Conservation (phyloP, 2,329 filamentous ascomycete genomes). For the Exophiala sp. region DNA sequence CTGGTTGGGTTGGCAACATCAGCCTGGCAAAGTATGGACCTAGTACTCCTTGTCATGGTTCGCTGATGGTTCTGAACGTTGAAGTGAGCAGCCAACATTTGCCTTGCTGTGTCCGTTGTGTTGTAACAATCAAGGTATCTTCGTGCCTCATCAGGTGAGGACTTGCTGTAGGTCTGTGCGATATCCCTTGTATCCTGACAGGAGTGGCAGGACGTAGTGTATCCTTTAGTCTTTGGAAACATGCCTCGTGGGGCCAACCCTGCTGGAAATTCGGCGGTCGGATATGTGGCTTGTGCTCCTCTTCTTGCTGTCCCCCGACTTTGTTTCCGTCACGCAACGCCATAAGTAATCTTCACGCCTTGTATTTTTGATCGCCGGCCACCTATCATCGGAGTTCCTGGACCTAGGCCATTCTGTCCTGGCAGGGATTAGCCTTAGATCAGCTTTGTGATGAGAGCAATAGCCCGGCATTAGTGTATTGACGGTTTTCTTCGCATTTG, state of each 20-base stretch:
- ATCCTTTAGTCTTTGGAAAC: not conserved
- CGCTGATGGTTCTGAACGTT: no score
- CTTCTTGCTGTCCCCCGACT: not conserved
- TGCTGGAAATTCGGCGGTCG: no score
- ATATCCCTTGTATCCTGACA: not conserved
- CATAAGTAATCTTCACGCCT: not conserved
- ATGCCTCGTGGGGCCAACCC: not conserved
- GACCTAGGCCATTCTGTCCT: not conserved
- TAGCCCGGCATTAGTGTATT: constrained; percentile 14
- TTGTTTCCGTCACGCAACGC: not conserved
- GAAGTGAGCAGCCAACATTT: no score
- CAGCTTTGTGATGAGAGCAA: constrained; percentile 2
- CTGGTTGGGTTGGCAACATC: no score
- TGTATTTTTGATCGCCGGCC: no score
- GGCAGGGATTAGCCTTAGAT: constrained; percentile 1
- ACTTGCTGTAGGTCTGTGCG: not conserved
- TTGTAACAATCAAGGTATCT: no score
- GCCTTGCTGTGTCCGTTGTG: no score
- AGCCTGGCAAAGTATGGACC: no score
- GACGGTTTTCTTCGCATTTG: not conserved
- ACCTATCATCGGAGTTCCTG: no score
- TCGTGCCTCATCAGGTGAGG: constrained; percentile 4
- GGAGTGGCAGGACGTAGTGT: not conserved
- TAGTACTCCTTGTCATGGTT: not conserved
- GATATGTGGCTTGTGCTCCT: no score